Conservation (phyloP, 495 filamentous ascomycete genomes). For the Staphylotrichum longicolle region DNA sequence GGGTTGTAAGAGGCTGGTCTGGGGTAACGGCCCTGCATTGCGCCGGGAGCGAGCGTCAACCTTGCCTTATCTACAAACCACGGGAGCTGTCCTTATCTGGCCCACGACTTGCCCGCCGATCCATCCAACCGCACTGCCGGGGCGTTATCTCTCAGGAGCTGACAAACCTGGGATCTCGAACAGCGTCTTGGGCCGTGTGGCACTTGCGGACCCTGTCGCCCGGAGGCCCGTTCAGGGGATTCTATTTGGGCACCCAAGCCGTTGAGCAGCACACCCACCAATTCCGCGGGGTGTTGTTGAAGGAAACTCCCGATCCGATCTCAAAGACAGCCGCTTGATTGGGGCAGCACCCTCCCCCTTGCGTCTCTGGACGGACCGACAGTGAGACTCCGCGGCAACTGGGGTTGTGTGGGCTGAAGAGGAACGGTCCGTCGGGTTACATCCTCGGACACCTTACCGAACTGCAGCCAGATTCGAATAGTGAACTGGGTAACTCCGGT, state of each 20-base stretch:
- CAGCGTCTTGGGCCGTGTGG: constrained; percentile 3
- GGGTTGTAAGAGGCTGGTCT: constrained; percentile 3
- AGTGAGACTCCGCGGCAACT: constrained; percentile 2
- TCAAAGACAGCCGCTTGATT: neutral
- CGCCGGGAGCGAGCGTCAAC: constrained; percentile 2
- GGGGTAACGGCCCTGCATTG: constrained; percentile 9
- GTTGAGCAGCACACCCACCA: constrained; percentile 7
- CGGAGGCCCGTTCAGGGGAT: constrained; percentile 1
- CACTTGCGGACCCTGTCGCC: constrained; percentile 25
- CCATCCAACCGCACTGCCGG: constrained; percentile 2
- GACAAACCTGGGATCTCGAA: constrained; percentile 5
- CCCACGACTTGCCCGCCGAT: constrained; percentile 6
- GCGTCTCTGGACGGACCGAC: neutral
- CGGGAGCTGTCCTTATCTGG: neutral
- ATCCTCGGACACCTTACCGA: constrained; percentile 8
- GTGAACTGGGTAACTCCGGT: constrained; percentile 23
- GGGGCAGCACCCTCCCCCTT: constrained; percentile 4
- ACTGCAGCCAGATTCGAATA: neutral
- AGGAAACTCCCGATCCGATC: neutral
- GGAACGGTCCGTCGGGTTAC: constrained; percentile 13
- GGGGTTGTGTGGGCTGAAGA: neutral
- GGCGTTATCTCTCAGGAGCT: neutral
- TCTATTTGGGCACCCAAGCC: constrained; percentile 18
- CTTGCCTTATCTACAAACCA: constrained; percentile 12
- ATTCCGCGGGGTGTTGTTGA: neutral